Percentiles rank a stretch among this genome's conserved stretches.
Conservation (phyloP, 108 stramenopile genomes). For the Pseudonitzschia pungens region DNA sequence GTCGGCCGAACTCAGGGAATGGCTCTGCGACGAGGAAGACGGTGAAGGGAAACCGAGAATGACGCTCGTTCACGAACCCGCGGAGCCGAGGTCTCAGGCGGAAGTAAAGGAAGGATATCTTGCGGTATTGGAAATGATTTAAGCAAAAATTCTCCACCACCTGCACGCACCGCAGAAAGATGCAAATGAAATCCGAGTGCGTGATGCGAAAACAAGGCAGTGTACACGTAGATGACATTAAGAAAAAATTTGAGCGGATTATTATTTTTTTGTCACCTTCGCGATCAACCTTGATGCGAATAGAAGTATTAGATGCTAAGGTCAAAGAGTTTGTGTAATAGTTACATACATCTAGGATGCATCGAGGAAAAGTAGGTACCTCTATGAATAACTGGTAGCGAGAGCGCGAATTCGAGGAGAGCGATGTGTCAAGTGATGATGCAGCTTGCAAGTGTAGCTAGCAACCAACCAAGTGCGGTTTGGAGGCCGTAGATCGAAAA, state of each 20-base stretch:
- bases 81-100: slow-evolving; percentile 20
- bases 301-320: not conserved
- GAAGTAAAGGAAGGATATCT: slow-evolving; percentile 32
- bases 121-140: slow-evolving; percentile 26
- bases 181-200: not conserved
- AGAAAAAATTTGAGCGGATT: not conserved
- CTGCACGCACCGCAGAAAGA: not conserved
- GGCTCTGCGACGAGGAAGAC: slow-evolving; percentile 5
- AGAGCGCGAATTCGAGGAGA: not conserved
- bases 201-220: not conserved
- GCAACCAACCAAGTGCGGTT: not conserved
- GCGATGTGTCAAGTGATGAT: not conserved
- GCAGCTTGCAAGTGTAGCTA: not conserved
- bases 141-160: not conserved
- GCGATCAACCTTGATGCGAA: not conserved
- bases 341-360: too few species aligned
- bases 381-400: not conserved
- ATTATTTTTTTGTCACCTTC: not conserved
- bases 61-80: slow-evolving; percentile 20
- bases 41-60: not conserved
- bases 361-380: not conserved
- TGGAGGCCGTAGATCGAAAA: too few species aligned
- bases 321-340: too few species aligned
- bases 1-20: slow-evolving; percentile 45
- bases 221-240: too few species aligned